These are phyloP conservation scores for Pleurotus salmoneostramineus DNA, from an alignment of 768 basidiomycete genomes.

Conservation along the genomic window DNA sequence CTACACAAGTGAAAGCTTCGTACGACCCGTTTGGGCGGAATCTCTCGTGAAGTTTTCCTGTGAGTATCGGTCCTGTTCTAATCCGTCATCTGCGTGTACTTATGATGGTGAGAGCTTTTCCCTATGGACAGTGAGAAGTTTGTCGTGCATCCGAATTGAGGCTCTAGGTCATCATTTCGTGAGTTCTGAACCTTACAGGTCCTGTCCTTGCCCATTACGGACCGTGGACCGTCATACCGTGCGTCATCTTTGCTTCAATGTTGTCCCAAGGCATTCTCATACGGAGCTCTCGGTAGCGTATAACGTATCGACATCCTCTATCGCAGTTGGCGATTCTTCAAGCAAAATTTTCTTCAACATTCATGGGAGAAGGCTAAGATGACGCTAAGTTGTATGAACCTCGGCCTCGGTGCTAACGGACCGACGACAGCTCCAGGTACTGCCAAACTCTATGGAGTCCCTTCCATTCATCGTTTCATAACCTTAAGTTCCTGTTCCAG, in stretches of 20 bases:
- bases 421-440: not conserved
- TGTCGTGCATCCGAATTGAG: not conserved
- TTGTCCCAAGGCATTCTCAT: not conserved
- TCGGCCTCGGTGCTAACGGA: not conserved
- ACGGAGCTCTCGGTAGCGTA: not conserved
- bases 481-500: not conserved
- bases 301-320: not conserved
- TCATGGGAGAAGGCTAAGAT: too few relatives aligned
- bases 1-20: not conserved
- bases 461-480: not conserved
- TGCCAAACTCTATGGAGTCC: not conserved
- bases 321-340: not conserved
- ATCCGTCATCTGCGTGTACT: not conserved
- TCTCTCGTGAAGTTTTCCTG: not conserved
- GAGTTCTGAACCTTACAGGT: not conserved
- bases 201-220: not conserved
- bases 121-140: not conserved
- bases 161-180: not conserved
- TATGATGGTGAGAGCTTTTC: not conserved
- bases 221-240: not conserved
- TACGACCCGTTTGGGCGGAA: not conserved
- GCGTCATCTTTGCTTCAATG: not conserved
- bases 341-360: too few relatives aligned
- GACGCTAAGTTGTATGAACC: too few relatives aligned
- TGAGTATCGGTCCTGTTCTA: not conserved